Percentiles rank a stretch among this genome's conserved stretches.
phyloP scores from a whole-genome alignment of 2,329 filamentous ascomycete genomes.

The Mycocentrospora acerina region DNA sequence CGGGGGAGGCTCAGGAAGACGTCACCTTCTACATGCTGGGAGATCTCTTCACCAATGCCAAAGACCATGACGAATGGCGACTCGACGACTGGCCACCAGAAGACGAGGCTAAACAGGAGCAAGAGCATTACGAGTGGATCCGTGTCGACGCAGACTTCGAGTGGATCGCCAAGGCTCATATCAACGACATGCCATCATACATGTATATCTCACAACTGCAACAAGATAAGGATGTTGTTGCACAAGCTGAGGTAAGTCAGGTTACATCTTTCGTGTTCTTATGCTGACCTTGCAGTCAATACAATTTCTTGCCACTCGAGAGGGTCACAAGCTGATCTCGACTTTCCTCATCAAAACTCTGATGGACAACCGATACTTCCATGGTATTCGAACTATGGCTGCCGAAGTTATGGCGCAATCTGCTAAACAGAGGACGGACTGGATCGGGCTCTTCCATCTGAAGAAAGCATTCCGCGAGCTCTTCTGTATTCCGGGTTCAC shows the following conservation, averaged over 20 bases:
- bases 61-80: constrained; percentile 81
- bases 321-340: constrained; percentile 77
- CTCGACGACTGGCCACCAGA: constrained; percentile 87
- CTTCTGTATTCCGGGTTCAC: constrained; percentile 78
- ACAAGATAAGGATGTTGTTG: constrained; percentile 94
- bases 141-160: constrained; percentile 97
- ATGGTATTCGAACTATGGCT: constrained; percentile 86
- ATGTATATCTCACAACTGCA: constrained; percentile 98
- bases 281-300: constrained; percentile 54
- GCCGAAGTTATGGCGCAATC: constrained; percentile 76
- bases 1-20: constrained; percentile 69
- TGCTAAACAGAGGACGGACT: constrained; percentile 59
- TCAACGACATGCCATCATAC: constrained; percentile 82
- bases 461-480: constrained; percentile 83
- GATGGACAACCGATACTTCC: constrained; percentile 89
- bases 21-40: constrained; percentile 88
- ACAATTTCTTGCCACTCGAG: constrained; percentile 68
- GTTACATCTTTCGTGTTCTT: constrained; percentile 12
- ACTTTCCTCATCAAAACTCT: constrained; percentile 87
- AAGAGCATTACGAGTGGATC: constrained; percentile 98
- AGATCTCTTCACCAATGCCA: constrained; percentile 79
- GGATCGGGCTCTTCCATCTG: constrained; percentile 81
- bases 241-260: constrained; percentile 57
- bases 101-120: constrained; percentile 87
- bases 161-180: constrained; percentile 82